phyloP scores from a whole-genome alignment of 2,329 filamentous ascomycete genomes.

The Ustulina deusta region DNA sequence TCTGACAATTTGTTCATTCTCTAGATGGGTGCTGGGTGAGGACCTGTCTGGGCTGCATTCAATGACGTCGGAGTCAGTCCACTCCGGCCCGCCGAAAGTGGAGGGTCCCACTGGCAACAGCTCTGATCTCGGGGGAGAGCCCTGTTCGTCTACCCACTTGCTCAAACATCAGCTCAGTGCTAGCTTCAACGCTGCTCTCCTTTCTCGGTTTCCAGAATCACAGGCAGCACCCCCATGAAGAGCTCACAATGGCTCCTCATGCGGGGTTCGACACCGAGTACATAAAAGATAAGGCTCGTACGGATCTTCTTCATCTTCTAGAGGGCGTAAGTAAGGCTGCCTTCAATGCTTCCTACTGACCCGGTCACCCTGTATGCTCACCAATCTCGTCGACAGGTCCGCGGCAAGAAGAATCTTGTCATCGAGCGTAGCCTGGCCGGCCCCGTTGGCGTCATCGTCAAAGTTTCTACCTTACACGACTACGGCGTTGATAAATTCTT shows the following conservation, averaged over 20 bases:
- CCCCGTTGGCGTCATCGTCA: slow-evolving; percentile 89
- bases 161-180: slow-evolving; percentile 35
- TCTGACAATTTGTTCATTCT: no score
- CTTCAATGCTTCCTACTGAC: slow-evolving; percentile 33
- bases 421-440: slow-evolving; percentile 92
- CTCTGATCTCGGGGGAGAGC: neutral
- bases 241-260: slow-evolving; percentile 75
- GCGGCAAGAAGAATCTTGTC: slow-evolving; percentile 98
- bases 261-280: slow-evolving; percentile 79
- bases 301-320: slow-evolving; percentile 89
- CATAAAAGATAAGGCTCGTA: slow-evolving; percentile 83
- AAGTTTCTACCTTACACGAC: slow-evolving; percentile 94
- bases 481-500: slow-evolving; percentile 99
- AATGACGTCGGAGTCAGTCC: slow-evolving; percentile 33
- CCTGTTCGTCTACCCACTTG: neutral
- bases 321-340: slow-evolving; percentile 82
- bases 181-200: slow-evolving; percentile 17
- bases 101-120: slow-evolving; percentile 10
- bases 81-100: slow-evolving; percentile 22
- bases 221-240: slow-evolving; percentile 57
- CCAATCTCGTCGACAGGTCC: slow-evolving; percentile 71
- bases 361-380: slow-evolving; percentile 39
- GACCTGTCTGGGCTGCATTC: neutral
- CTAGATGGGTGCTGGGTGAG: no score
- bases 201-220: slow-evolving; percentile 25